Evolutionary conservation across 768 basidiomycete species (phyloP), one percentile per base, ranked within the genome.

Genomic region (Podaxis sp.): DNA sequence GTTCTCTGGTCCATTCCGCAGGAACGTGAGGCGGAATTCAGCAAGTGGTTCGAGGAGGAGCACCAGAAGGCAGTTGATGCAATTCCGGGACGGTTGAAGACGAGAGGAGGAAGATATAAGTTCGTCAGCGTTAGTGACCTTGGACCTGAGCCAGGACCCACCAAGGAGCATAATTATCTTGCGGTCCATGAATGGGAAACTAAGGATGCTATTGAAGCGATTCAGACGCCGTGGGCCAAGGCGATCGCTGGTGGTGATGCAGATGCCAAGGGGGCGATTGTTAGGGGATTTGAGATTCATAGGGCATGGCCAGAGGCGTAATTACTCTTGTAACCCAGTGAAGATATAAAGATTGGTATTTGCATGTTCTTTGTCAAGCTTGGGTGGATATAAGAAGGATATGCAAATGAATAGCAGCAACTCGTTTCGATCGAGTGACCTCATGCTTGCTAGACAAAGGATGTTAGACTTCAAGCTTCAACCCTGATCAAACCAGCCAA

Each of bases 341-440:
- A 32, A 32, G 32, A 32, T 32, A 9, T 32, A 9, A 32, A 32
- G 9, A 32, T 9, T 32, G 1, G 7, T 32, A 32, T 32, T 6
- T 32, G 32, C 7, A 9, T 32, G 32, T 9, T 32, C 7, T 32
- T 6, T 32, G 32, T 9, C 32, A 9, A 32, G 9, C 32, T 32
- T 32, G 32, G 9, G 32, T 32, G 6, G 28, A 32, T 32, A 32
- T 32, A 42, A 14, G 5, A 2, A 42, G 40, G 40, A 42, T 13
- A 11, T 5, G 10, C 40, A 14, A 13, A 18, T 14, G 11, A 14
- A 35, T 82, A 82, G 82, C 81, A 82, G 77, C 81, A 80, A 80
- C 81, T 82, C 74, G 82, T 82, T 79, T 83, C 81, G 81, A 82
- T 83, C 82, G 74, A 82, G 80, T 79, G 82, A 81, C 82, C n/a